Conservation (phyloP, 2,329 filamentous ascomycete species). For the Herpotrichia juniperi region DNA sequence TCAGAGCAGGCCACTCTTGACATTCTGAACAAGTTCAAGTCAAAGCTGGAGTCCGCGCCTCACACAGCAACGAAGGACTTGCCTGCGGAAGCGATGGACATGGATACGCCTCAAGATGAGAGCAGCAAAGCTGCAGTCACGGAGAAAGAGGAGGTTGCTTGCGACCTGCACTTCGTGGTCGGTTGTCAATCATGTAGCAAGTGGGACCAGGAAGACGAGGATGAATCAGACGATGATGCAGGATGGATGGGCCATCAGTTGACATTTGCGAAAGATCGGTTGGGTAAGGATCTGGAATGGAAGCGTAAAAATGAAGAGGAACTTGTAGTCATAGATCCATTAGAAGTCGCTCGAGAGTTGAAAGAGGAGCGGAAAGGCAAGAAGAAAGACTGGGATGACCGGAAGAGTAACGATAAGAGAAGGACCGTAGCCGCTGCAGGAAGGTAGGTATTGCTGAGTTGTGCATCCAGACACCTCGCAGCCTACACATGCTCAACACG, state of each 20-base stretch:
- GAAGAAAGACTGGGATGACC: constrained; percentile 35
- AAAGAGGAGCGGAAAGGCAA: constrained; percentile 61
- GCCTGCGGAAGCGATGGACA: constrained; percentile 22
- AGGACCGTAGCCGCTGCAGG: background rate
- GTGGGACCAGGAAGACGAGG: constrained; percentile 76
- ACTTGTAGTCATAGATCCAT: constrained; percentile 88
- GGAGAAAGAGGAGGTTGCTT: constrained; percentile 61
- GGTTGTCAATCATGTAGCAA: constrained; percentile 90
- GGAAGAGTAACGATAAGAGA: background rate
- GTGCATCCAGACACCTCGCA: background rate
- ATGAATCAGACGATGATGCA: constrained; percentile 62
- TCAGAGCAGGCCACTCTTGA: constrained; percentile 64
- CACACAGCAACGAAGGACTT: constrained; percentile 46
- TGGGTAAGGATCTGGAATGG: constrained; percentile 90
- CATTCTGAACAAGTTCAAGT: constrained; percentile 79
- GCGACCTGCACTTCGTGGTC: constrained; percentile 94
- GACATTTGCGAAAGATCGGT: constrained; percentile 83
- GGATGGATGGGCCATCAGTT: constrained; percentile 88
- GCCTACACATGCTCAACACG: too few species aligned
- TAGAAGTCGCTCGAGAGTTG: constrained; percentile 78
- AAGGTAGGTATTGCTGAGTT: background rate
- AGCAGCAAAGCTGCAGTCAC: constrained; percentile 14
- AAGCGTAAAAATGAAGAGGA: constrained; percentile 91
- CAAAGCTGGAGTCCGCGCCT: constrained; percentile 64
- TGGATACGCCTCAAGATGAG: constrained; percentile 32